A percentile compares a stretch with the other conserved stretches of the same genome.
Conservation (phyloP, 176 grass and related monocot species). For the Guadua angustifolia region DNA sequence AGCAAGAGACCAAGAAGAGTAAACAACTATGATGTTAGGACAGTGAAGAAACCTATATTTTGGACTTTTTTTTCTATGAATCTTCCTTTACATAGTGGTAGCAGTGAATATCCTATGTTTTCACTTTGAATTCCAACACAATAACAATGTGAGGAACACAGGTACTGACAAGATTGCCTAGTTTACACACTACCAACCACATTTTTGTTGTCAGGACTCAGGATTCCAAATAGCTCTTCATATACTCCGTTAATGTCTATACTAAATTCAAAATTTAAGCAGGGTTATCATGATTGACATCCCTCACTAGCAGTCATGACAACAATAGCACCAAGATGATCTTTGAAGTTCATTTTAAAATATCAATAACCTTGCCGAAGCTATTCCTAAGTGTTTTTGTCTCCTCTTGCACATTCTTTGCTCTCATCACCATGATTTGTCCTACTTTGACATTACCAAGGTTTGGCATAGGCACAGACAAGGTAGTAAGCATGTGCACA, state of each 20-base stretch:
- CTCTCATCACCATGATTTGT: slow-evolving; percentile 43
- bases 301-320: not conserved
- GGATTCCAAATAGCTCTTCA: slow-evolving; percentile 30
- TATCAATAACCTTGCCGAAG: not conserved
- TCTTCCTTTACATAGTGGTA: slow-evolving; percentile 10
- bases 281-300: slow-evolving; percentile 18
- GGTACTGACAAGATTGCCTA: slow-evolving; percentile 37
- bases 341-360: slow-evolving; percentile 10
- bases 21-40: slow-evolving; percentile 16
- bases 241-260: slow-evolving; percentile 26
- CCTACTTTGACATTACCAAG: slow-evolving; percentile 49
- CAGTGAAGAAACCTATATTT: slow-evolving; percentile 25
- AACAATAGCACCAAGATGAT: not conserved
- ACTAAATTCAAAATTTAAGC: not conserved
- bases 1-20: slow-evolving; percentile 1
- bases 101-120: slow-evolving; percentile 20
- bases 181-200: slow-evolving; percentile 42
- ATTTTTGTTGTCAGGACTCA: slow-evolving; percentile 29
- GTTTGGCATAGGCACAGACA: slow-evolving; percentile 24
- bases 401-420: slow-evolving; percentile 32
- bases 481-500: slow-evolving; percentile 25
- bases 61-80: not conserved
- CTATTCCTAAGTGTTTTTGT: slow-evolving; percentile 37
- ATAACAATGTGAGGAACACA: slow-evolving; percentile 27
- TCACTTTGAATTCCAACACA: slow-evolving; percentile 35